These are phyloP conservation scores for Stemphylium vesicarium DNA, from an alignment of 2,329 filamentous ascomycete species.

Conservation along the genomic window DNA sequence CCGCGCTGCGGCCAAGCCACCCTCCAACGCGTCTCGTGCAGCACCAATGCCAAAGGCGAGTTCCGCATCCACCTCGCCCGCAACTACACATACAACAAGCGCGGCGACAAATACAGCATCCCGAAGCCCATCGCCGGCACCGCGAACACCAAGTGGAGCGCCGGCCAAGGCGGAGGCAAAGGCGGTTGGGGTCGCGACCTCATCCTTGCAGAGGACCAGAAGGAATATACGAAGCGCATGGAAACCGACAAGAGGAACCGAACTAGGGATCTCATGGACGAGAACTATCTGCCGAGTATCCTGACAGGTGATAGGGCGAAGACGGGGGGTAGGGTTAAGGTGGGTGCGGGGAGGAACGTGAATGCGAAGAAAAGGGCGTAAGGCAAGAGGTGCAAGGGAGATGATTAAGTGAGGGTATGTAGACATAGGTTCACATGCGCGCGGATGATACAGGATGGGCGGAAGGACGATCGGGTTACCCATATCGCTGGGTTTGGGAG, in stretches of 20 bases:
- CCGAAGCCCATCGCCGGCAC: slow-evolving; percentile 87
- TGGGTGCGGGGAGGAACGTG: slow-evolving; percentile 85
- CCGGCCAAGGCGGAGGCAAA: slow-evolving; percentile 73
- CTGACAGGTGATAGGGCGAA: slow-evolving; percentile 77
- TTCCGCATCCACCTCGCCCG: slow-evolving; percentile 88
- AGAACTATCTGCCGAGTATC: slow-evolving; percentile 87
- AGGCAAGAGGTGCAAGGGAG: neutral
- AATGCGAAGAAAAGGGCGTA: slow-evolving; percentile 73
- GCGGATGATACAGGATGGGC: no score
- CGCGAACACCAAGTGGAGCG: slow-evolving; percentile 73
- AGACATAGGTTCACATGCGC: neutral
- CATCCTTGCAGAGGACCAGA: slow-evolving; percentile 93
- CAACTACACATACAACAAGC: slow-evolving; percentile 95
- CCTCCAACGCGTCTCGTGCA: slow-evolving; percentile 83
- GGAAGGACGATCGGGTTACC: slow-evolving; percentile 1
- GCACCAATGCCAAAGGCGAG: slow-evolving; percentile 78
- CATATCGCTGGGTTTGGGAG: neutral
- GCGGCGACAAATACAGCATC: slow-evolving; percentile 90
- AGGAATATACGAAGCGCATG: slow-evolving; percentile 76
- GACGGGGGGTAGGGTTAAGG: slow-evolving; percentile 70
- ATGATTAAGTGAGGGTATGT: neutral
- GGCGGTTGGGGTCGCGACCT: slow-evolving; percentile 84
- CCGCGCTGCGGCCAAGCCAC: slow-evolving; percentile 87
- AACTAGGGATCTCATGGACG: slow-evolving; percentile 88
- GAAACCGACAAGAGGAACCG: slow-evolving; percentile 70